Evolutionary conservation across 148 eudicot genomes (phyloP).

Genomic region (Polygonum aviculare): DNA sequence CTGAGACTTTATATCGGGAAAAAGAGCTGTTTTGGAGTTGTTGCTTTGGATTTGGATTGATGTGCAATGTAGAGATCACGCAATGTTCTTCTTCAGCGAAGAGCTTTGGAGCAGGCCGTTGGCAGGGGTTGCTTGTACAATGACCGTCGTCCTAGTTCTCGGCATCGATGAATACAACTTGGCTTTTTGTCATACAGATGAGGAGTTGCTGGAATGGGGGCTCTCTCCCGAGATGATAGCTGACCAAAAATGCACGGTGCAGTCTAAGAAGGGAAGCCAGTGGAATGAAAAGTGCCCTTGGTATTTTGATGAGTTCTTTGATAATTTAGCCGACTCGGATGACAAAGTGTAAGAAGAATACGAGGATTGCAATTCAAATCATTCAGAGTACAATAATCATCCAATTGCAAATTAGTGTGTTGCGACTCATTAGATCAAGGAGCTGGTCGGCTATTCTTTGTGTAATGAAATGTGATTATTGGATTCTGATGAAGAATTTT

Average conservation of each 20-base stretch:
- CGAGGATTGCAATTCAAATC: constrained; percentile 9
- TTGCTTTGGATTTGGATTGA: no score
- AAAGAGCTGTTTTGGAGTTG: no score
- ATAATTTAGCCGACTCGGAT: constrained; percentile 35
- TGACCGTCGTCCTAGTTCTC: no score
- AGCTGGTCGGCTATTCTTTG: background rate
- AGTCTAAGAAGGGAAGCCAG: constrained; percentile 34
- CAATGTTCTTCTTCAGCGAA: no score
- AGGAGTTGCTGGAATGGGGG: constrained; percentile 72
- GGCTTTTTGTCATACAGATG: constrained; percentile 62
- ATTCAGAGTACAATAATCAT: background rate
- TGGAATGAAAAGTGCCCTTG: constrained; percentile 65
- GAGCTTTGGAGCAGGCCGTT: no score
- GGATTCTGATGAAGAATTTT: background rate
- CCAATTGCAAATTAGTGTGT: background rate
- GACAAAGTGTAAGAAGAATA: constrained; percentile 24
- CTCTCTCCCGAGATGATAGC: no score
- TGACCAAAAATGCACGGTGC: constrained; percentile 64
- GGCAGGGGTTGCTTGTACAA: no score
- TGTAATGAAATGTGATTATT: constrained; percentile 6
- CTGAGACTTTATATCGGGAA: no score
- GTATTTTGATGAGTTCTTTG: constrained; percentile 74
- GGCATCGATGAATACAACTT: constrained; percentile 85
- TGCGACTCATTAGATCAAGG: background rate
- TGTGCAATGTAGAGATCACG: no score